Conservation (phyloP, 1,139 yeast genomes). For the Zygoascus hellenicus region DNA sequence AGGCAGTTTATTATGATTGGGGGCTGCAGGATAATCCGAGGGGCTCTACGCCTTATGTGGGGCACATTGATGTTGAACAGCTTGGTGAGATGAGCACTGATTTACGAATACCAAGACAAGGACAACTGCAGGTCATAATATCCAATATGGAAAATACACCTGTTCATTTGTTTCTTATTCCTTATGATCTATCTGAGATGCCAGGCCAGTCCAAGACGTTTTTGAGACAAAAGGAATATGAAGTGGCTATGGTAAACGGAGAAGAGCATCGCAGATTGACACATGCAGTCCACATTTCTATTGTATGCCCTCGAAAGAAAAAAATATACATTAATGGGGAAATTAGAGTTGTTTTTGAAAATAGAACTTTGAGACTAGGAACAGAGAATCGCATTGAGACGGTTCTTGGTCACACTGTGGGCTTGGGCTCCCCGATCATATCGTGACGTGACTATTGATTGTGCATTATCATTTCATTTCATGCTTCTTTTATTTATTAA, state of each 20-base stretch:
- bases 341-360: slow-evolving; percentile 37
- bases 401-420: too few relatives aligned
- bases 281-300: slow-evolving; percentile 34
- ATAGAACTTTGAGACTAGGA: slow-evolving; percentile 19
- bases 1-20: slow-evolving; percentile 37
- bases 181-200: slow-evolving; percentile 36
- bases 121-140: slow-evolving; percentile 39
- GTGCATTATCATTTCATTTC: too few relatives aligned
- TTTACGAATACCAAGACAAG: slow-evolving; percentile 37
- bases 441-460: too few relatives aligned
- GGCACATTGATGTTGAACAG: slow-evolving; percentile 35
- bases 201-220: slow-evolving; percentile 31
- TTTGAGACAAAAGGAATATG: slow-evolving; percentile 32
- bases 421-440: too few relatives aligned
- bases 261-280: slow-evolving; percentile 19
- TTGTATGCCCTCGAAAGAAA: slow-evolving; percentile 30
- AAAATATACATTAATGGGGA: slow-evolving; percentile 36
- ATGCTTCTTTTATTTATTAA: too few relatives aligned
- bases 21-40: slow-evolving; percentile 22
- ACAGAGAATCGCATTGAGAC: too few relatives aligned
- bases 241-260: slow-evolving; percentile 10
- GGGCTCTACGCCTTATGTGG: slow-evolving; percentile 38
- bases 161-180: slow-evolving; percentile 35
- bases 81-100: slow-evolving; percentile 34
- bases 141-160: slow-evolving; percentile 39